Evolutionary conservation across 768 basidiomycete genomes (phyloP).

Genomic region (Podaxis sp.): DNA sequence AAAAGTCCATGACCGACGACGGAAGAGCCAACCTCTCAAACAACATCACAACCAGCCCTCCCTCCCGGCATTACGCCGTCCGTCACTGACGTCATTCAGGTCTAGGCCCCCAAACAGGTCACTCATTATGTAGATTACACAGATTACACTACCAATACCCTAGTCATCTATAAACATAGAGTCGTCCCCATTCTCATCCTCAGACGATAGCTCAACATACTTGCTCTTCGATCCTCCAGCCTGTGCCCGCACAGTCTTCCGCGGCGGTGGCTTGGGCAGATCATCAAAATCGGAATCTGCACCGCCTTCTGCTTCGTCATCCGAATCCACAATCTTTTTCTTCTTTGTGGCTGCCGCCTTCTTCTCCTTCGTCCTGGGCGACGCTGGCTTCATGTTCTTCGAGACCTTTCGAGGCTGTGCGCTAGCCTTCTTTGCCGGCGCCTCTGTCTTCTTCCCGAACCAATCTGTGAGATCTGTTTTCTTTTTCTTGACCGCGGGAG

Average conservation of each 20-base stretch:
- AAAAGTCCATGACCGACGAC: constrained; percentile 38
- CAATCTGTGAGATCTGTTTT: constrained; percentile 55
- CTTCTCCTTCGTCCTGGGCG: constrained; percentile 47
- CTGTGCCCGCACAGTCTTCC: constrained; percentile 41
- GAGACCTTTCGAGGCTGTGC: constrained; percentile 45
- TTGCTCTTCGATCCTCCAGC: constrained; percentile 56
- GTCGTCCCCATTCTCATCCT: constrained; percentile 42
- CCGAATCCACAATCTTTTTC: constrained; percentile 35
- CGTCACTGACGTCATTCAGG: constrained; percentile 17
- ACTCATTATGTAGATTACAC: not conserved
- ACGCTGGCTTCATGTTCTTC: constrained; percentile 59
- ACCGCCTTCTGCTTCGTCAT: constrained; percentile 49
- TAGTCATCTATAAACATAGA: constrained; percentile 47
- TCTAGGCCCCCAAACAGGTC: not conserved
- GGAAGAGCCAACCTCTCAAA: constrained; percentile 13
- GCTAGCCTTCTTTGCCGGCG: constrained; percentile 35
- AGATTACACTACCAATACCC: constrained; percentile 1
- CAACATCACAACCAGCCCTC: not conserved
- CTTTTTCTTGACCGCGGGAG: constrained; percentile 56
- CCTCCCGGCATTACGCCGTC: constrained; percentile 1
- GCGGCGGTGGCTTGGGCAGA: constrained; percentile 40
- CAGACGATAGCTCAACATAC: constrained; percentile 62
- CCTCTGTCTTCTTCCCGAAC: constrained; percentile 47
- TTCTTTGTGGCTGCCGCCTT: constrained; percentile 42
- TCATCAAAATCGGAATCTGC: constrained; percentile 23